A percentile compares a stretch with the other conserved stretches of the same genome.
Evolutionary conservation across 345 rosid genomes (phyloP).

Genomic region (Toxicodendron radicans): DNA sequence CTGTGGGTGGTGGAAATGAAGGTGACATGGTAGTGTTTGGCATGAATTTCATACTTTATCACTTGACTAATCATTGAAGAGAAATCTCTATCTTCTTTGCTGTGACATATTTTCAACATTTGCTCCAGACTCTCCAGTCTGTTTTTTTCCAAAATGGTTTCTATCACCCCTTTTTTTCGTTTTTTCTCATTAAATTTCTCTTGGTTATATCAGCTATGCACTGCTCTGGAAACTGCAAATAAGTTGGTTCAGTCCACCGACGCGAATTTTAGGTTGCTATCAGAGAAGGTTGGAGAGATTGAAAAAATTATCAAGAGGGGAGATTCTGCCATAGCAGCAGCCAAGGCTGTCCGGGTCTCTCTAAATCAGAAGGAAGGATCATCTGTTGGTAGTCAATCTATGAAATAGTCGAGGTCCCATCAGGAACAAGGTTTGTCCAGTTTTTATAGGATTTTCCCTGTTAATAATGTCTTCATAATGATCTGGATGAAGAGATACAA

Average conservation of each 20-base stretch:
- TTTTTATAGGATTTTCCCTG: neutral
- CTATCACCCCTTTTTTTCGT: neutral
- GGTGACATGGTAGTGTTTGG: neutral
- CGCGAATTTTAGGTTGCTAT: slow-evolving; percentile 45
- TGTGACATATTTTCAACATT: neutral
- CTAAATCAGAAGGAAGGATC: slow-evolving; percentile 23
- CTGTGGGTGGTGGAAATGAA: neutral
- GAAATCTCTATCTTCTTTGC: neutral
- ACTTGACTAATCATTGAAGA: neutral
- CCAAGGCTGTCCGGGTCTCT: slow-evolving; percentile 40
- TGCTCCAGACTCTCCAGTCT: neutral
- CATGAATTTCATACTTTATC: neutral
- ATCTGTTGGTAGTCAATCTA: neutral
- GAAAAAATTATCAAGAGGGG: slow-evolving; percentile 71
- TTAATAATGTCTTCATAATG: neutral
- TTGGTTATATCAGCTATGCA: slow-evolving; percentile 55
- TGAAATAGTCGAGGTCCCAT: slow-evolving; percentile 1
- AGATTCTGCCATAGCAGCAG: slow-evolving; percentile 63
- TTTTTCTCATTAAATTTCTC: neutral
- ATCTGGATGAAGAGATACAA: neutral
- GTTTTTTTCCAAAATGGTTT: neutral
- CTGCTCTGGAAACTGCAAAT: slow-evolving; percentile 74
- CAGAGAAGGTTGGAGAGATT: slow-evolving; percentile 65
- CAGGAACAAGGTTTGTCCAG: neutral
- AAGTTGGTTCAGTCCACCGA: slow-evolving; percentile 67